Evolutionary conservation across 2,329 filamentous ascomycete genomes (phyloP).

Genomic region (Colletotrichum karsti): DNA sequence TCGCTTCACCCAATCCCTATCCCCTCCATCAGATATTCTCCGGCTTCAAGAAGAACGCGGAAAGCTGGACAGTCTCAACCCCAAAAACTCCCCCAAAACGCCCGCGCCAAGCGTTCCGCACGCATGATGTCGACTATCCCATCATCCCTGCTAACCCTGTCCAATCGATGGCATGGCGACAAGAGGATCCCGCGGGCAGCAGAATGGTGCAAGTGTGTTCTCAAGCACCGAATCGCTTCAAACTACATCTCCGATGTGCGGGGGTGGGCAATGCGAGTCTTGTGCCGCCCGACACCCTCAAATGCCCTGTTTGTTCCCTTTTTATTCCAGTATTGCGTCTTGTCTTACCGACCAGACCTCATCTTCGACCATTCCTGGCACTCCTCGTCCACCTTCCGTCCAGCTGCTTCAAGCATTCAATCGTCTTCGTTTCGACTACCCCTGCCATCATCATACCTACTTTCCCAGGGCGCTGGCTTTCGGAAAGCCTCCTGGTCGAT

Average conservation of each 20-base stretch:
- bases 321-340: background rate
- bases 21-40: background rate
- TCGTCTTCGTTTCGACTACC: background rate
- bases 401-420: background rate
- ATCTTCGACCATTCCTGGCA: background rate
- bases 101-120: conserved; percentile 27
- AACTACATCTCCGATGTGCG: background rate
- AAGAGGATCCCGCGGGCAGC: conserved; percentile 5
- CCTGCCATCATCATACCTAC: background rate
- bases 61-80: background rate
- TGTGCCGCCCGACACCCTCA: background rate
- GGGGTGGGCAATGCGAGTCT: background rate
- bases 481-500: background rate
- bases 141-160: conserved; percentile 15
- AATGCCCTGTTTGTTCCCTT: background rate
- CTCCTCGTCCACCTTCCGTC: background rate
- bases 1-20: background rate
- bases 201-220: background rate
- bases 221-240: conserved; percentile 6
- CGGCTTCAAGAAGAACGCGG: background rate
- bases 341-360: background rate
- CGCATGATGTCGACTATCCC: conserved; percentile 26
- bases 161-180: conserved; percentile 18
- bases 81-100: conserved; percentile 12
- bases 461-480: background rate